Evolutionary conservation across 2,329 filamentous ascomycete genomes (phyloP), one percentile per base, ranked within the genome.

Genomic region (Colletotrichum salicis): DNA sequence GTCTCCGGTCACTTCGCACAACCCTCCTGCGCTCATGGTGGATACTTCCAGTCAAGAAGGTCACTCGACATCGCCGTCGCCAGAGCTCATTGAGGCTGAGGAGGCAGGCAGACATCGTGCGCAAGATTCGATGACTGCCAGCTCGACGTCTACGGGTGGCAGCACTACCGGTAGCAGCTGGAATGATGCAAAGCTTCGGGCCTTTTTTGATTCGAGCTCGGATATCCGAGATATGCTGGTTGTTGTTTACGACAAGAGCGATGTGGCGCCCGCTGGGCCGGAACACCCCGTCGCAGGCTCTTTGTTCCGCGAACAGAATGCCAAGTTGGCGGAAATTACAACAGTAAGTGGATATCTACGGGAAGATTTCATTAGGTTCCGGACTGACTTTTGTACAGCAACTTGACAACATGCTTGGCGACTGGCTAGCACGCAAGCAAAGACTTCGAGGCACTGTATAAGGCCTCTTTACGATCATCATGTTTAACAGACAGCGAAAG

Each of bases 231-330:
- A 99, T 79, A 89, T 98, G 79, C 87, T 98, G 63, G 89, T 95
- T 48, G 93, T 99, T 72, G 94, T 99, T 33, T 95, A 97, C 79
- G 95, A 98, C 82, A 97, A 95, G 80, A 93, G 91, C 15, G 93
- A 95, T 71, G 91, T 97, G 19, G 88, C 91, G 54, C 93, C 94
- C 22, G 93, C 92, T 8, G 90, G 92, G 1, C 88, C 89, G n/a
- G 94, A 97, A 69, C 95, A 98, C 80, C 96, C 96, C 0, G 87
- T 97, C 56, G 94, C 93, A 62, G 90, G 90, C 15, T 89, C 91
- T 27, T 84, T 98, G 66, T 98, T 97, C 84, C 91, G 91, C 61
- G 94, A 97, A 79, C 94, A 97, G 82, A 95, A 94, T 78, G 93
- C 93, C 75, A 93, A 93, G 78, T 83, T 98, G 78, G 92, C 92